Evolutionary conservation across 2,329 filamentous ascomycete genomes (phyloP).

Genomic region (Penicillium verrucosum): DNA sequence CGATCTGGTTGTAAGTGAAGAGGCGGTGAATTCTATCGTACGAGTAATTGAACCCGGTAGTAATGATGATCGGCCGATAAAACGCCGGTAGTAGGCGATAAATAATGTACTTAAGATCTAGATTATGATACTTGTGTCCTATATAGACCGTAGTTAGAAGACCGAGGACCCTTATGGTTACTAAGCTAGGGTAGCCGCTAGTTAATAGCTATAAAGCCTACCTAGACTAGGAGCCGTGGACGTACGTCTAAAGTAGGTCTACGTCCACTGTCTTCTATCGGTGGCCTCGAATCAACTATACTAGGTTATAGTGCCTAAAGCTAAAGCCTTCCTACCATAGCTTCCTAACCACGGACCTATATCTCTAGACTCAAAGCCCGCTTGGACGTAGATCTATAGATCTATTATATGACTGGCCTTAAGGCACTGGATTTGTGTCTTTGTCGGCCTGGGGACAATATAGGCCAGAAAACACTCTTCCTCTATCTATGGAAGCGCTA

Average conservation of each 20-base stretch:
- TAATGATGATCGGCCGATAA: slow-evolving; percentile 3
- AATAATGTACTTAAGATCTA: neutral
- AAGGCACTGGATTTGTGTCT: too few species aligned
- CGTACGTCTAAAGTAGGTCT: slow-evolving; percentile 4
- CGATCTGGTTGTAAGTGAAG: slow-evolving; percentile 9
- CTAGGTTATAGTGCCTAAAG: too few species aligned
- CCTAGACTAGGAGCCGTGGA: slow-evolving; percentile 4
- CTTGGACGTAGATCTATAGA: too few species aligned
- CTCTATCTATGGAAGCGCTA: too few species aligned
- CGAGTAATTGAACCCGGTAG: slow-evolving; percentile 1
- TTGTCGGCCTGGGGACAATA: too few species aligned
- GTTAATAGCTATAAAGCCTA: slow-evolving; percentile 7
- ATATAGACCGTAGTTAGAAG: slow-evolving; percentile 5
- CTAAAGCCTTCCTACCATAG: too few species aligned
- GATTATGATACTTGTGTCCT: neutral
- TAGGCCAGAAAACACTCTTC: too few species aligned
- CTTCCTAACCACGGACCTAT: too few species aligned
- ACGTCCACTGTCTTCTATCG: too few species aligned
- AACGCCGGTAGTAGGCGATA: neutral
- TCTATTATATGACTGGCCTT: too few species aligned
- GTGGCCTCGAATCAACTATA: too few species aligned
- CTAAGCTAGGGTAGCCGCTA: slow-evolving; percentile 2
- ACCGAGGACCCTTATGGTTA: neutral
- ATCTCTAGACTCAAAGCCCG: too few species aligned
- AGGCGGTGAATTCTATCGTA: slow-evolving; percentile 4